Evolutionary conservation across 805 yeast genomes (phyloP), one percentile per base, ranked within the genome.

Genomic region (Candida ovalis): DNA sequence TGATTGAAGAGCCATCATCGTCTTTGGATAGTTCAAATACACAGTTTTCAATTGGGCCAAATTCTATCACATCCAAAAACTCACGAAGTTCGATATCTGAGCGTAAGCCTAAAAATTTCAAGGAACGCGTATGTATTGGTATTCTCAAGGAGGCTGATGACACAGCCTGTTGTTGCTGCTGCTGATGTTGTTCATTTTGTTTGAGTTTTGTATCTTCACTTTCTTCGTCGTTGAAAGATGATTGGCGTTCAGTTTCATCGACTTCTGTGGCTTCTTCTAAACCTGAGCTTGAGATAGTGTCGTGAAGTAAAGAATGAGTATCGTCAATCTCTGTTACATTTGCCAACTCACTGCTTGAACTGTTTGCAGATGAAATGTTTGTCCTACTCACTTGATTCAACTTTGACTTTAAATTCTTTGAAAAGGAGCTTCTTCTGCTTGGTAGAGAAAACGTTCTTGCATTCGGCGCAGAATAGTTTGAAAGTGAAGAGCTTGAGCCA

Each of bases 41-140:
- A 51, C 81, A 72, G 55, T 77, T 78, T 61, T 84, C 90, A 32
- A 84, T 72, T 0, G 88, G 86, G 3, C 86, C 88, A 59, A 61
- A 72, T 39, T 77, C 77, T 9, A 83, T 70, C 28, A 68, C 63
- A 41, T 78, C 73, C 39, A 80, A 61, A 10, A 63, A 44, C 3
- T 60, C 58, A 15, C 50, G 51, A 12, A 59, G 44, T 30, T 49
- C 42, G 6, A 60, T 45, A 41, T 56, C 51, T 13, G 50, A 23
- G 2, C 53, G 48, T 8, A 63, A 35, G 39, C 63, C 58, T 17
- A 23, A 4, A 21, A 63, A 50, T 40, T 50, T 51, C 22, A 63
- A 42, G 5, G 62, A 50, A 43, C 67, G 53, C 2, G 62, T 54
- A 17, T 44, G 36, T 19, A 48, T 41, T 6, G 39, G 28, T 9